A percentile compares a stretch with the other conserved stretches of the same genome.
Evolutionary conservation across 2,329 filamentous ascomycete species (phyloP).

Genomic region (Ceratocystis eucalypticola): DNA sequence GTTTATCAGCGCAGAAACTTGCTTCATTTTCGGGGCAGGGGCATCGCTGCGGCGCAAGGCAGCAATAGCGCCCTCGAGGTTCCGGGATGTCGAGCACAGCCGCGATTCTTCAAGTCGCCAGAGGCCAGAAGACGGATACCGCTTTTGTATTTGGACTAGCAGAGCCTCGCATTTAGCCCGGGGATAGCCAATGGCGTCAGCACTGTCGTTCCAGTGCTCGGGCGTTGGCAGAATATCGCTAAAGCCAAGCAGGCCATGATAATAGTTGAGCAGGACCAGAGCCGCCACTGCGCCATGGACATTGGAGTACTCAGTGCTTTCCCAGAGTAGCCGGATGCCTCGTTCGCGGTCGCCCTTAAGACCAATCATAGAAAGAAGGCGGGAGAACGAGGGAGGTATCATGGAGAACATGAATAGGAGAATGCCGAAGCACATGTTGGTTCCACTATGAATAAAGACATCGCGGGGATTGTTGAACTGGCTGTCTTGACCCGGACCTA

Average conservation of each 20-base stretch:
- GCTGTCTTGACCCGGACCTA: background rate
- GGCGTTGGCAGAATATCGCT: slow-evolving; percentile 71
- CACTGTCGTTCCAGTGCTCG: slow-evolving; percentile 38
- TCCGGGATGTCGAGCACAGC: slow-evolving; percentile 52
- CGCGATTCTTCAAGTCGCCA: slow-evolving; percentile 85
- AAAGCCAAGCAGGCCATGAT: slow-evolving; percentile 73
- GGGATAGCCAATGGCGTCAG: slow-evolving; percentile 58
- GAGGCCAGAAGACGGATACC: slow-evolving; percentile 69
- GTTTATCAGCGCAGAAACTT: slow-evolving; percentile 69
- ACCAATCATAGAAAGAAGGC: slow-evolving; percentile 73
- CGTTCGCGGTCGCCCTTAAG: slow-evolving; percentile 78
- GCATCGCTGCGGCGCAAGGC: slow-evolving; percentile 41
- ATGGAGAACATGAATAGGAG: slow-evolving; percentile 80
- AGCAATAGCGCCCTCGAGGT: slow-evolving; percentile 53
- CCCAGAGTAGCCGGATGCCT: slow-evolving; percentile 79
- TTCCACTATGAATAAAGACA: slow-evolving; percentile 76
- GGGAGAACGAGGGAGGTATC: slow-evolving; percentile 81
- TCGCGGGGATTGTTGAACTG: slow-evolving; percentile 53
- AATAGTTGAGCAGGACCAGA: slow-evolving; percentile 68
- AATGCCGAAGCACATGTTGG: slow-evolving; percentile 80
- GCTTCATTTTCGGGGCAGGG: slow-evolving; percentile 61
- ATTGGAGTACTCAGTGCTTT: slow-evolving; percentile 70
- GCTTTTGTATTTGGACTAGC: slow-evolving; percentile 56
- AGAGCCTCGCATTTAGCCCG: slow-evolving; percentile 51
- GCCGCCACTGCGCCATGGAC: slow-evolving; percentile 86